Evolutionary conservation across 2,329 filamentous ascomycete genomes (phyloP).

Genomic region (Nothophaeocryptopus gaeumannii): DNA sequence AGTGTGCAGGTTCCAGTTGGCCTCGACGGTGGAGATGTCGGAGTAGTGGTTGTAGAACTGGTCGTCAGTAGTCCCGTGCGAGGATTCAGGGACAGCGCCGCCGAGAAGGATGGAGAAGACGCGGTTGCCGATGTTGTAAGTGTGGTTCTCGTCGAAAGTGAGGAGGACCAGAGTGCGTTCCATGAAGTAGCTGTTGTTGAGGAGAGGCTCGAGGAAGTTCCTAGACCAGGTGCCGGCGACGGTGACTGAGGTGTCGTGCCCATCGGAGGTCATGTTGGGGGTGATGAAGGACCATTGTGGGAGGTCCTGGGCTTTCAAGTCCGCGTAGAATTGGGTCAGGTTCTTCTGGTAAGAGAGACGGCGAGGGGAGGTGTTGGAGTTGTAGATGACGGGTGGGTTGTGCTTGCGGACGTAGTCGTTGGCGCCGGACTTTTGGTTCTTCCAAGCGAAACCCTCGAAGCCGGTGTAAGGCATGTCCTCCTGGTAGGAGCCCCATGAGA

Average conservation of each 20-base stretch:
- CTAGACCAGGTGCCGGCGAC: conserved; percentile 67
- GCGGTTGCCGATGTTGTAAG: conserved; percentile 61
- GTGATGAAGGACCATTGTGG: conserved; percentile 72
- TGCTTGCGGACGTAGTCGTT: conserved; percentile 77
- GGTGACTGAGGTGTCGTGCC: conserved; percentile 70
- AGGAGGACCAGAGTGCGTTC: conserved; percentile 71
- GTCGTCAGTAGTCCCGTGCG: conserved; percentile 65
- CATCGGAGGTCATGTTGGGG: conserved; percentile 73
- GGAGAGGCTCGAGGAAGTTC: conserved; percentile 66
- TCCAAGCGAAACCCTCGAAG: conserved; percentile 62
- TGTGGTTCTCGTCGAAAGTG: conserved; percentile 76
- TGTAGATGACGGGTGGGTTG: conserved; percentile 63
- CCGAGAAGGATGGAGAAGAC: conserved; percentile 71
- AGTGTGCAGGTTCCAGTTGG: conserved; percentile 46
- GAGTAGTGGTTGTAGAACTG: conserved; percentile 55
- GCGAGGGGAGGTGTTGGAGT: conserved; percentile 58
- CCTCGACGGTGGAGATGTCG: conserved; percentile 44
- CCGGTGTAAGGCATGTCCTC: conserved; percentile 75
- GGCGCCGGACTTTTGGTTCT: conserved; percentile 62
- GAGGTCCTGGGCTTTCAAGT: conserved; percentile 61
- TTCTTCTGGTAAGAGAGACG: conserved; percentile 72
- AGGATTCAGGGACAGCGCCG: conserved; percentile 64
- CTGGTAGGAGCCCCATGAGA: conserved; percentile 63
- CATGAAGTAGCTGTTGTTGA: conserved; percentile 69
- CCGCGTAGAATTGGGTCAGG: conserved; percentile 64